Percentiles rank a stretch among this genome's conserved stretches.
These are phyloP conservation scores for Pseudocercospora pini-densiflorae DNA, from an alignment of 2,329 filamentous ascomycete species.

Conservation along the genomic window DNA sequence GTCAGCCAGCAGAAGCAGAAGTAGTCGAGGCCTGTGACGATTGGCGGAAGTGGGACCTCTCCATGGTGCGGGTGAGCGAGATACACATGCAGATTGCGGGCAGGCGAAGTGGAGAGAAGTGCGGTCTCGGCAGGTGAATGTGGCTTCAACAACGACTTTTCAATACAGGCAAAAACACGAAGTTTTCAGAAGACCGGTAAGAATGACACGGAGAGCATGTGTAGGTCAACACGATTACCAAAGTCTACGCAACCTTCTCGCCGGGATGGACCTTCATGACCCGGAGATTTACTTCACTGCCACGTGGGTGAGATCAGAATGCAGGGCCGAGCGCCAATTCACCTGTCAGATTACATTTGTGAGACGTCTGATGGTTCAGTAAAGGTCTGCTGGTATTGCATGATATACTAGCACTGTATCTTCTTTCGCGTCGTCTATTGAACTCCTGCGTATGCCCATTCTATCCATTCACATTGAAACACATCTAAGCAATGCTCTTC, in stretches of 20 bases:
- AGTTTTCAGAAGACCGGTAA: neutral
- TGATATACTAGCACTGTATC: neutral
- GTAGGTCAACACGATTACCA: neutral
- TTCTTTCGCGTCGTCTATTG: neutral
- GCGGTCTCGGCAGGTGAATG: conserved; percentile 7
- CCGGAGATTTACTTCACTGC: conserved; percentile 5
- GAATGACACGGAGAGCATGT: neutral
- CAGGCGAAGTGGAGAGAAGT: neutral
- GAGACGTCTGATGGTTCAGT: neutral
- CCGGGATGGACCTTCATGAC: neutral
- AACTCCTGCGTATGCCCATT: neutral
- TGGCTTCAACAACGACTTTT: neutral
- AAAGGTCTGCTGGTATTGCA: neutral
- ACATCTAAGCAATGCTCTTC: conserved; percentile 57
- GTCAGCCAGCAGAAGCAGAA: neutral
- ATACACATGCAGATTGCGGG: neutral
- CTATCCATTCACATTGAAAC: neutral
- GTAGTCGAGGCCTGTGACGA: neutral
- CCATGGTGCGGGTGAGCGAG: neutral
- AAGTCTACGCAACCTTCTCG: neutral
- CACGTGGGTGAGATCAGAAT: neutral
- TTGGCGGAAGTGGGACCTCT: neutral
- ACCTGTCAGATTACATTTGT: neutral
- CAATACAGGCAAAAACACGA: neutral
- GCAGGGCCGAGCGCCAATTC: neutral